Base-by-base conservation (phyloP, 257 asterid genomes). In the Linderniella brevidens region DNA sequence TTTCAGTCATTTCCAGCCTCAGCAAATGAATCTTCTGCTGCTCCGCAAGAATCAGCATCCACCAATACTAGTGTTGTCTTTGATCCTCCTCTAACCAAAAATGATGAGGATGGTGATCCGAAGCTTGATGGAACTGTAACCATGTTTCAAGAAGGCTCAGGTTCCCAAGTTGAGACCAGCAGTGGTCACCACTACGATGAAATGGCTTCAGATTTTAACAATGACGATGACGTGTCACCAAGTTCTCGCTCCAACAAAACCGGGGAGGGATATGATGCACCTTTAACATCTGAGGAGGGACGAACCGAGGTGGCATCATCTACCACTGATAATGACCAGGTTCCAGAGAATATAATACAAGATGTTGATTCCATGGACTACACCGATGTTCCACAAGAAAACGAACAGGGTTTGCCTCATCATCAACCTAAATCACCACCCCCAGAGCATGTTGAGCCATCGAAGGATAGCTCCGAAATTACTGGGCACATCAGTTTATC, bases 1-100 rank as follows among this genome's bases (percentile, higher is more conserved):
- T 90, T 85, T 69, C 99, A 90, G 69, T 88, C 98, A 18, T 85
- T 90, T 68, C 82, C 99, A 43, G 82, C 92, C 53, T 64, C 88
- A 11, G 64, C 46, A 46, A 71, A 53, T 49, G 94, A 63, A 67
- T 58, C 59, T 58, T 60, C 50, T 58, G 60, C 54, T 56, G 66
- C 78, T 18, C 49, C 77, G 59, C 71, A 68, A 19, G 75, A 69
- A 39, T 41, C 0, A 13, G 40, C 47, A 46, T 18, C 63, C 18
- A 50, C 14, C 44, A 58, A 58, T 19, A 51, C 40, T 48, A 68
- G 50, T 14, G 16, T 50, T 15, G 48, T 13, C 41, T 68, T 29
- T 64, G 41, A 66, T 29, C 44, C 55, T 48, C 64, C 52, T 64
- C 80, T 47, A 37, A 37, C 32, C 40, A 58, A 63, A 58, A 58